Base-by-base conservation (phyloP, 371 early-diverging fungal species). In the Mortierella sp. region DNA sequence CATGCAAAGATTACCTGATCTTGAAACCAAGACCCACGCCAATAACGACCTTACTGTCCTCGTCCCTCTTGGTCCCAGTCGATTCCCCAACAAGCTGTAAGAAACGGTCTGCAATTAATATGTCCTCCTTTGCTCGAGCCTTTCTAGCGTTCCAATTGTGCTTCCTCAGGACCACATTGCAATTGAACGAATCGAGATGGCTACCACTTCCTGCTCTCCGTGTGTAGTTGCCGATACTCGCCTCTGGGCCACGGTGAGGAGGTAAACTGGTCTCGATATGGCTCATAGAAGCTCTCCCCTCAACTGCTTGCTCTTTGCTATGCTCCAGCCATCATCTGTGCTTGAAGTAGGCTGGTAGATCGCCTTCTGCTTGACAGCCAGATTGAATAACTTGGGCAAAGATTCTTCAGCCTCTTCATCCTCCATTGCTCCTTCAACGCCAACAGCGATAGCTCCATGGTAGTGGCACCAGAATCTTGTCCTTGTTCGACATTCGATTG, bases 321-420 rank as follows among this genome's bases (percentile, higher is more conserved):
- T 46, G 74, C 55, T 76, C 73, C 46, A 80, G 24, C 76, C 80
- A 80, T 3, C 70, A n/a, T 44, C 35, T 35, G 35, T 35, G 35
- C 35, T 41, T 41, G 41, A 41, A 41, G 41, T 0, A 6, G 7
- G 6, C 41, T 41, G 6, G 6, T 41, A 41, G 41, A 41, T 0
- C 41, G 41, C 41, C 41, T 41, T 41, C 7, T 41, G 41, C 41
- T 41, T 41, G 41, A 41, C 41, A 41, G 41, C 41, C 41, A 41
- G 41, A 6, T 41, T 41, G 41, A 41, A 41, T 0, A 4, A 7
- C 41, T 41, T 41, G 4, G 41, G 41, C 3, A 7, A 41, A 41
- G 41, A 7, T 41, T 41, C 41, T 41, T 41, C 41, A 41, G 41
- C 7, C 41, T 41, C 41, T 41, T 7, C 41, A 41, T 7, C 7